These are phyloP conservation scores for Talaromyces sp. DNA, from an alignment of 2,329 filamentous ascomycete species.

Conservation along the genomic window DNA sequence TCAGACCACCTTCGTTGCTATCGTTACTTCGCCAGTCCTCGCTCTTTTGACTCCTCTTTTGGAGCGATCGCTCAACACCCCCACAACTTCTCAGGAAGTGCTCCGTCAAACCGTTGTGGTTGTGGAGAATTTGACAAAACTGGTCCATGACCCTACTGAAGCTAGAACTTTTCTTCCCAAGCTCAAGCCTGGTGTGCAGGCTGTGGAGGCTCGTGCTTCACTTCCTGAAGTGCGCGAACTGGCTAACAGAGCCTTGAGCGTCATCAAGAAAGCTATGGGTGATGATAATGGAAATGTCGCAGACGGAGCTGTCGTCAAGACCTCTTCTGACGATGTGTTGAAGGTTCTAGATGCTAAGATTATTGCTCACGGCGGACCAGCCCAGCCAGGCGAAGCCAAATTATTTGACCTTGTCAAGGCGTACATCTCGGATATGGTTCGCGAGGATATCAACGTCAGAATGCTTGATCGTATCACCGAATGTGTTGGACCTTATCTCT, in stretches of 20 bases:
- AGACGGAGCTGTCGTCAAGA: conserved; percentile 58
- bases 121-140: conserved; percentile 94
- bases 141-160: conserved; percentile 93
- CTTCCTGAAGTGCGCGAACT: conserved; percentile 92
- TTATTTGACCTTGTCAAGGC: conserved; percentile 64
- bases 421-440: conserved; percentile 80
- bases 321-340: conserved; percentile 65
- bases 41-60: conserved; percentile 91
- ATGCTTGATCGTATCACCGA: conserved; percentile 67
- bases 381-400: conserved; percentile 58
- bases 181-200: conserved; percentile 87
- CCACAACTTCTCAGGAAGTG: conserved; percentile 86
- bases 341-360: conserved; percentile 72
- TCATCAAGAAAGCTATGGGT: conserved; percentile 92
- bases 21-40: conserved; percentile 92
- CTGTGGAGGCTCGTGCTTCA: conserved; percentile 80
- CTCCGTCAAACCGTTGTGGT: conserved; percentile 94
- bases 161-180: conserved; percentile 93
- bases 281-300: conserved; percentile 53
- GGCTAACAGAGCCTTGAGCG: conserved; percentile 72
- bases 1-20: conserved; percentile 96
- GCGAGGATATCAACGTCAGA: conserved; percentile 81
- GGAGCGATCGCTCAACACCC: conserved; percentile 89
- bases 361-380: conserved; percentile 62
- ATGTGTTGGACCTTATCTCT: conserved; percentile 71